Evolutionary conservation across 163 green algal species (phyloP).

Genomic region (Scenedesmus sp.): DNA sequence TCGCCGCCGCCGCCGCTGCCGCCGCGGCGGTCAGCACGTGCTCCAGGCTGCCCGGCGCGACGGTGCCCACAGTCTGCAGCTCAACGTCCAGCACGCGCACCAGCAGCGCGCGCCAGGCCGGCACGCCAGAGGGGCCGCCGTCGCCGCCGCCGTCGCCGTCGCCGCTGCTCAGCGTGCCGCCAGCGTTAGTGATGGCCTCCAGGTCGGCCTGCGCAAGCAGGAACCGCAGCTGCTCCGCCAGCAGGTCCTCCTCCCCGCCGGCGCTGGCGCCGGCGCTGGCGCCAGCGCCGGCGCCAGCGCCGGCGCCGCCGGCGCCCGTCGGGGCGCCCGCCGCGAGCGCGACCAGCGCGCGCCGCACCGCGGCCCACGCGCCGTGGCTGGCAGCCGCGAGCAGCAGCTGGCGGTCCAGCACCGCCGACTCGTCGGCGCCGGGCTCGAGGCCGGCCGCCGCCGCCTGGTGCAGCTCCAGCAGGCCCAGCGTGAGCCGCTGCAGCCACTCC

Average conservation of each 20-base stretch:
- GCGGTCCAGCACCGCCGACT: not conserved
- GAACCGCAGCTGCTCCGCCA: conserved; percentile 19
- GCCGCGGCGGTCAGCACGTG: too few species aligned
- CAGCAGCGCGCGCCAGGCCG: too few species aligned
- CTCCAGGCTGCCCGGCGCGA: too few species aligned
- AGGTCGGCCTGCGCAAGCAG: conserved; percentile 7
- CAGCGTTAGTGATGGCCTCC: not conserved
- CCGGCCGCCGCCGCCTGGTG: not conserved
- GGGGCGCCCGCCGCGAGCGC: too few species aligned
- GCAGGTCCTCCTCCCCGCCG: conserved; percentile 19
- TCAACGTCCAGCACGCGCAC: too few species aligned
- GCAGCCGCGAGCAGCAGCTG: conserved; percentile 28
- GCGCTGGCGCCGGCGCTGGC: conserved; percentile 35
- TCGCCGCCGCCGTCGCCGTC: not conserved
- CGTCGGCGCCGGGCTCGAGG: not conserved
- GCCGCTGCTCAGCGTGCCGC: conserved; percentile 1
- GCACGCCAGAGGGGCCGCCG: too few species aligned
- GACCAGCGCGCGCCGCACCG: conserved; percentile 15
- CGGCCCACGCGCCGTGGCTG: conserved; percentile 11
- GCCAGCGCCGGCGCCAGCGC: not conserved
- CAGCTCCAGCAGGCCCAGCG: conserved; percentile 17
- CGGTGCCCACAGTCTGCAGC: too few species aligned
- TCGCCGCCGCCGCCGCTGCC: too few species aligned
- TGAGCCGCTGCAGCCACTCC: conserved; percentile 28
- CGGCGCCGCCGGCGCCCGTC: not conserved